These are phyloP conservation scores for Geranium rotundifolium DNA, from an alignment of 345 rosid species.

Conservation along the genomic window DNA sequence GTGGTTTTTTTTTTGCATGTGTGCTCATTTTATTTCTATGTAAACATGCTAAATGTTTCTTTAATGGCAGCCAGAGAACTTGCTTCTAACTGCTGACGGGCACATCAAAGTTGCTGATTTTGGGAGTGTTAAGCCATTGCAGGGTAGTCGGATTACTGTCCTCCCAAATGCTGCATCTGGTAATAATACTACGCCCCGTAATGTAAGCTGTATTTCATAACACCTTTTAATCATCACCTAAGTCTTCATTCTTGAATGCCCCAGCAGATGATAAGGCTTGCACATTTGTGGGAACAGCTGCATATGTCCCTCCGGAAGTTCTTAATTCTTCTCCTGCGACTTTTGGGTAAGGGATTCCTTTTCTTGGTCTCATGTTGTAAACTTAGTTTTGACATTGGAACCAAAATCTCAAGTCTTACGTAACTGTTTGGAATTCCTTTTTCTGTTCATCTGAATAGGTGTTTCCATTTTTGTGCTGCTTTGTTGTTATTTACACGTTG, in stretches of 20 bases:
- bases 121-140: conserved; percentile 98
- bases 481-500: conserved; percentile 11
- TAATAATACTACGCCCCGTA: conserved; percentile 14
- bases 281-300: conserved; percentile 96
- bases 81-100: conserved; percentile 67
- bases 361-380: not conserved
- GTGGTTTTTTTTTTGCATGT: conserved; percentile 17
- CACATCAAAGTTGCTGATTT: conserved; percentile 95
- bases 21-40: conserved; percentile 2
- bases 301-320: conserved; percentile 98
- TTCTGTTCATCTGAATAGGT: no score
- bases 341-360: conserved; percentile 49
- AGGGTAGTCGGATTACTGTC: conserved; percentile 74
- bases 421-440: no score
- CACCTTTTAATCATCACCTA: not conserved
- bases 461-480: not conserved
- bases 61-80: conserved; percentile 83
- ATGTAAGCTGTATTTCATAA: not conserved
- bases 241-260: conserved; percentile 4
- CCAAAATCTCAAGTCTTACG: no score
- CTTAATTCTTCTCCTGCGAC: conserved; percentile 98
- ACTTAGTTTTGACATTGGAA: no score
- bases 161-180: conserved; percentile 98
- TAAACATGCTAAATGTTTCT: conserved; percentile 14
- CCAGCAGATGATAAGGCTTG: conserved; percentile 81